Base-by-base conservation (phyloP, 2,329 filamentous ascomycete genomes). In the Monilinia laxa region DNA sequence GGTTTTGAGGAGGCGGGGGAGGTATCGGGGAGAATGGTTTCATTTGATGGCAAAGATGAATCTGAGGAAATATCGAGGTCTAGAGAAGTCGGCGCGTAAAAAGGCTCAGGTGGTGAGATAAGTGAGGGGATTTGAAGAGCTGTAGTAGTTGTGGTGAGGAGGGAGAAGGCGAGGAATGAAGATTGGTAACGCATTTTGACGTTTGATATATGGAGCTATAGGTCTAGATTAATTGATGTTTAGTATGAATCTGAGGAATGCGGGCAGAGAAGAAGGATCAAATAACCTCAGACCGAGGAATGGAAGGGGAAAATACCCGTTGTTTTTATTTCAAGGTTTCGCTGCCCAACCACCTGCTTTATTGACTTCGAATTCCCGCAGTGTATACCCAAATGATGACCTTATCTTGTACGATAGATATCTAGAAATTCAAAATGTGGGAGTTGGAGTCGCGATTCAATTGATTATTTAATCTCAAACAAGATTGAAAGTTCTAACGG, bases 41-140 rank as follows among this genome's bases (percentile, higher is more conserved):
- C 68, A 60, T 75, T 75, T 14, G 72, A 68, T 42, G 12, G 16
- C 31, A 47, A 5, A 12, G 35, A 58, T 68, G 55, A 14, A 67
- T 65, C 16, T 62, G 49, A 18, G 65, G 40, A 20, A 25, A 42
- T 64, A 49, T 67, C n/a, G 20, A 65, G 64, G 20, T 66, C 60
- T 68, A 70, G 60, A 6, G 60, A 42, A n/a, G 67, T 49, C 16
- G 72, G 66, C 56, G 69, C 67, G 64, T 71, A 70, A 62, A 75
- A 75, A 20, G 71, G 68, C 18, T 71, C 68, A 51, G 74, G 58
- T 42, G 71, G 62, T 11, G 74, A 70, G 55, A 75, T 53, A 16
- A 72, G 62, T 3, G 74, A 71, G 14, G 74, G 73, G 14, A 73
- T 69, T 68, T 74, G 72, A 45, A 72, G 62, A 12, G 73, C 72